Evolutionary conservation across 1,139 yeast genomes (phyloP).

Genomic region (Yamadazyma triangularis): DNA sequence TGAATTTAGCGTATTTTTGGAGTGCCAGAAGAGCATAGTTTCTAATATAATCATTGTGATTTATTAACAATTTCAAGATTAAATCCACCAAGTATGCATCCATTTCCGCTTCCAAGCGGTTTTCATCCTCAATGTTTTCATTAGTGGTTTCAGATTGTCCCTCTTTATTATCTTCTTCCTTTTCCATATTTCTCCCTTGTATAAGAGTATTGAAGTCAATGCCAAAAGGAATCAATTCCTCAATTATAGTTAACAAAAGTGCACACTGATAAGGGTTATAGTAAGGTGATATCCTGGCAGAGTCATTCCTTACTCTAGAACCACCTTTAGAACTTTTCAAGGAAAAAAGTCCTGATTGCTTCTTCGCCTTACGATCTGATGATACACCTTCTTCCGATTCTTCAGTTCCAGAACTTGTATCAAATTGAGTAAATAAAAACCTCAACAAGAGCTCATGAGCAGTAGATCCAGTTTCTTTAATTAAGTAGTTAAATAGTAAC

Average conservation of each 20-base stretch:
- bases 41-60: constrained; percentile 31
- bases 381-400: constrained; percentile 1
- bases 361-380: constrained; percentile 3
- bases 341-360: constrained; percentile 6
- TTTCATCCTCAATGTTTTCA: constrained; percentile 26
- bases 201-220: constrained; percentile 25
- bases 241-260: constrained; percentile 27
- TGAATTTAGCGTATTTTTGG: constrained; percentile 25
- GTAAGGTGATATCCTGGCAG: constrained; percentile 22
- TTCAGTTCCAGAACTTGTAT: constrained; percentile 5
- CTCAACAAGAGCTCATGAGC: constrained; percentile 35
- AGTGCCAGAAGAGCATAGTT: constrained; percentile 33
- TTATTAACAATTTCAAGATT: constrained; percentile 30
- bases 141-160: constrained; percentile 14
- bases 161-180: constrained; percentile 9
- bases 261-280: constrained; percentile 34
- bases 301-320: constrained; percentile 17
- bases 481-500: constrained; percentile 26
- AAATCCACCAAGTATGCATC: constrained; percentile 8
- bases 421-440: constrained; percentile 30
- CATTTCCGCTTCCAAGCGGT: constrained; percentile 3
- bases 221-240: constrained; percentile 35
- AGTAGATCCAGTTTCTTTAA: constrained; percentile 37
- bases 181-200: constrained; percentile 7
- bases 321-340: constrained; percentile 13